phyloP scores from a whole-genome alignment of 1,284 basidiomycete species.

The Cryptococcus neoformans region DNA sequence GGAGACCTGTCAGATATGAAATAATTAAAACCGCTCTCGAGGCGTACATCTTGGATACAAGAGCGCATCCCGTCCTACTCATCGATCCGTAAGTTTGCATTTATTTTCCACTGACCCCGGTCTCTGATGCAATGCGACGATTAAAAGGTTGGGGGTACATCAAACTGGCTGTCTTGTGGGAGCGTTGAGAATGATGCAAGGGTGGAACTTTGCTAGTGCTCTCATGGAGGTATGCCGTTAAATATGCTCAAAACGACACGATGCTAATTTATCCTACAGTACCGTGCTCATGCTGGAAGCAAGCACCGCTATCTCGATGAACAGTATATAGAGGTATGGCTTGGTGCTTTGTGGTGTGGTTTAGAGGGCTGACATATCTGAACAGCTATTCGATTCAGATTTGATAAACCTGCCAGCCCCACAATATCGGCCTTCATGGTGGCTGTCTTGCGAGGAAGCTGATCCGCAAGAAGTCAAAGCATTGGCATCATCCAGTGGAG shows the following conservation, averaged over 20 bases:
- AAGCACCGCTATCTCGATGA: conserved; percentile 48
- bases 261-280: conserved; percentile 19
- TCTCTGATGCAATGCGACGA: neutral
- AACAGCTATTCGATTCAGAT: conserved; percentile 46
- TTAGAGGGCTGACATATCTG: too few relatives aligned
- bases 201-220: conserved; percentile 47
- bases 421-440: conserved; percentile 37
- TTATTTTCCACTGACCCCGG: too few relatives aligned
- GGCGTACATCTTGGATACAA: conserved; percentile 33
- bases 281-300: conserved; percentile 42
- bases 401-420: conserved; percentile 38
- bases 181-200: conserved; percentile 41
- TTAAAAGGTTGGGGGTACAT: conserved; percentile 40
- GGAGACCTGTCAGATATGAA: conserved; percentile 45
- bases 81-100: conserved; percentile 43
- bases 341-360: neutral
- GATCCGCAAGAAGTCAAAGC: too few relatives aligned
- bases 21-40: conserved; percentile 45
- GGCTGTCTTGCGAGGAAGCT: conserved; percentile 1
- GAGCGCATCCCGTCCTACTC: conserved; percentile 38
- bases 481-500: too few relatives aligned
- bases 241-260: neutral
- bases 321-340: conserved; percentile 46
- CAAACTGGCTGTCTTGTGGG: conserved; percentile 46
- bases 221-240: conserved; percentile 36